Conservation (phyloP, 192 early-diverging fungal genomes). For the Diversispora epigaea region DNA sequence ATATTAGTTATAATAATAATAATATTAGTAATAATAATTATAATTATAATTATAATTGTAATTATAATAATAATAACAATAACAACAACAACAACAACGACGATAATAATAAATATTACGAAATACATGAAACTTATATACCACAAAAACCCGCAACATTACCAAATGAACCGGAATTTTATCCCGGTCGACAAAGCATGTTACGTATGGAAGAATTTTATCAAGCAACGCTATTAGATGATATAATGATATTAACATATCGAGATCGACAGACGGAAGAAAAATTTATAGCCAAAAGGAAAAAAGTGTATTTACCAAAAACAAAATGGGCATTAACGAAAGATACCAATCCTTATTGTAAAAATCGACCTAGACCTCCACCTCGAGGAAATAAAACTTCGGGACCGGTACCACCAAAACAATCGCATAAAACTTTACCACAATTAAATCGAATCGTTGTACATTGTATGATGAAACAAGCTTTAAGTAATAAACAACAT, state of each 20-base stretch:
- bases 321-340: background rate
- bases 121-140: too few species aligned
- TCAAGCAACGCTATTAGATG: constrained; percentile 47
- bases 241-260: constrained; percentile 57
- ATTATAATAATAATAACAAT: too few species aligned
- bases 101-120: too few species aligned
- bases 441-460: constrained; percentile 71
- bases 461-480: constrained; percentile 84
- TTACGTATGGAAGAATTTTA: constrained; percentile 53
- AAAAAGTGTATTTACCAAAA: background rate
- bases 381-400: constrained; percentile 43
- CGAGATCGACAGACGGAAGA: constrained; percentile 45
- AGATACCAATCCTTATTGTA: constrained; percentile 8
- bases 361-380: background rate
- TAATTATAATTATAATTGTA: too few species aligned
- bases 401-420: constrained; percentile 59
- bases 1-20: too few species aligned
- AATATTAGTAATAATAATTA: too few species aligned
- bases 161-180: background rate
- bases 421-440: constrained; percentile 64
- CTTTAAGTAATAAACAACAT: constrained; percentile 83
- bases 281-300: constrained; percentile 35
- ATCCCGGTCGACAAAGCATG: constrained; percentile 30
- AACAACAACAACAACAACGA: too few species aligned
- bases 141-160: background rate